Percentiles rank a stretch among this genome's conserved stretches.
These are phyloP conservation scores for Carallia brachiata DNA, from an alignment of 345 rosid genomes.

Conservation along the genomic window DNA sequence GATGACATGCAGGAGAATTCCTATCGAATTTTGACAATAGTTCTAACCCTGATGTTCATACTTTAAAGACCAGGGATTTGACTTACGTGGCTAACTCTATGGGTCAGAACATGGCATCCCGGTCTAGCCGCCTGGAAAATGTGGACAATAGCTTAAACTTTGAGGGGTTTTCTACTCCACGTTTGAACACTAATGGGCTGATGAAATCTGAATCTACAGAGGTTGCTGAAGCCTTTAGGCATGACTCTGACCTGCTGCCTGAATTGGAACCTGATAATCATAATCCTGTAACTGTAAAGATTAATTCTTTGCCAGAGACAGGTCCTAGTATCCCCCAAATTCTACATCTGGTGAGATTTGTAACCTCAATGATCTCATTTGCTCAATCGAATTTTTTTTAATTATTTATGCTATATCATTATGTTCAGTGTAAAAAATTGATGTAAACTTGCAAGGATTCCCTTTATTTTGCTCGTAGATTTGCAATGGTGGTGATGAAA, in stretches of 20 bases:
- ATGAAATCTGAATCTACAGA: constrained; percentile 39
- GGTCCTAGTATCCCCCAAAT: constrained; percentile 97
- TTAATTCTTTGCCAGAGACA: constrained; percentile 47
- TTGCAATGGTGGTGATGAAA: constrained; percentile 63
- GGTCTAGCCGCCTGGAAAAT: constrained; percentile 44
- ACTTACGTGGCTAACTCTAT: constrained; percentile 37
- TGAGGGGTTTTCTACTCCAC: constrained; percentile 52
- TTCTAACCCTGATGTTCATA: constrained; percentile 41
- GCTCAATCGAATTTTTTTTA: not conserved
- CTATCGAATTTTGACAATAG: constrained; percentile 57
- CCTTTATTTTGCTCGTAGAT: constrained; percentile 46
- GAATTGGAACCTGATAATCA: constrained; percentile 48
- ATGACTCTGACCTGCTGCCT: constrained; percentile 36
- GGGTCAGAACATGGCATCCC: constrained; percentile 41
- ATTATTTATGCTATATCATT: no score
- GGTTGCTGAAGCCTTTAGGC: constrained; percentile 37
- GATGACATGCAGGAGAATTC: constrained; percentile 67
- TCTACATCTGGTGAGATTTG: constrained; percentile 78
- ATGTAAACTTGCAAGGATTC: not conserved
- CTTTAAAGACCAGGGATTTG: constrained; percentile 53
- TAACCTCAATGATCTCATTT: not conserved
- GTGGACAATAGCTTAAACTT: constrained; percentile 41
- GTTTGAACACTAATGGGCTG: constrained; percentile 52
- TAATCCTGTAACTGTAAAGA: constrained; percentile 51
- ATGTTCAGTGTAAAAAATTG: no score